A percentile compares a stretch with the other conserved stretches of the same genome.
phyloP scores from a whole-genome alignment of 768 basidiomycete genomes.

The Sarcodon sp. region DNA sequence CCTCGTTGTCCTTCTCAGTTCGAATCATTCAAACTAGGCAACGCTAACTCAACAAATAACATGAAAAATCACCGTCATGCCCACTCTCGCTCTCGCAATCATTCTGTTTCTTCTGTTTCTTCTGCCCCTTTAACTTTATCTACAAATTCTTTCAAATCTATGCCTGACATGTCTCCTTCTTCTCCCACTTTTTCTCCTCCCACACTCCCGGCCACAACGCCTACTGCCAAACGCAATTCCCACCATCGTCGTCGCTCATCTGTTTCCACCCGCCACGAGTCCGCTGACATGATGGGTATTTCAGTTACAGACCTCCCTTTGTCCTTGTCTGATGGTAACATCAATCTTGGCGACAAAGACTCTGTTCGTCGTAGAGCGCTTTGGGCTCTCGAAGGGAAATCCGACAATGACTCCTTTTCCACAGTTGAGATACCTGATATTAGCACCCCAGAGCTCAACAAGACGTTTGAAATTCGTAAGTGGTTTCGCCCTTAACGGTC shows the following conservation, averaged over 20 bases:
- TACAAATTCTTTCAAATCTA: neutral
- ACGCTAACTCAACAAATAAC: conserved; percentile 16
- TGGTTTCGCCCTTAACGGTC: conserved; percentile 10
- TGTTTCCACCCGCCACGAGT: conserved; percentile 82
- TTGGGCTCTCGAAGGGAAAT: conserved; percentile 79
- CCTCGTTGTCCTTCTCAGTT: conserved; percentile 29
- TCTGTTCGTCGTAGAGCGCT: conserved; percentile 75
- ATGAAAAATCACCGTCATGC: conserved; percentile 35
- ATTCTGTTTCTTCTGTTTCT: conserved; percentile 26
- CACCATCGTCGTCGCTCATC: conserved; percentile 81
- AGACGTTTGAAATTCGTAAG: conserved; percentile 58
- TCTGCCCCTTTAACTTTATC: conserved; percentile 12
- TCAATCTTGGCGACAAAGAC: conserved; percentile 60
- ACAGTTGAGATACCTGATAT: conserved; percentile 82
- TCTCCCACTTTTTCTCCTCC: conserved; percentile 23
- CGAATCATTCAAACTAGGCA: conserved; percentile 62
- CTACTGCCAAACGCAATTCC: conserved; percentile 47
- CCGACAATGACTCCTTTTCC: conserved; percentile 45
- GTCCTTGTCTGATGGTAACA: conserved; percentile 49
- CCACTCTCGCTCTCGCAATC: conserved; percentile 65
- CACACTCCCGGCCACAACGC: conserved; percentile 12
- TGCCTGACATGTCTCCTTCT: conserved; percentile 11
- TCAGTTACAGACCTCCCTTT: conserved; percentile 53
- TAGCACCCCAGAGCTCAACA: conserved; percentile 36
- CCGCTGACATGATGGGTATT: conserved; percentile 84